Conservation (phyloP, 768 basidiomycete genomes). For the Mycena kentingensis region DNA sequence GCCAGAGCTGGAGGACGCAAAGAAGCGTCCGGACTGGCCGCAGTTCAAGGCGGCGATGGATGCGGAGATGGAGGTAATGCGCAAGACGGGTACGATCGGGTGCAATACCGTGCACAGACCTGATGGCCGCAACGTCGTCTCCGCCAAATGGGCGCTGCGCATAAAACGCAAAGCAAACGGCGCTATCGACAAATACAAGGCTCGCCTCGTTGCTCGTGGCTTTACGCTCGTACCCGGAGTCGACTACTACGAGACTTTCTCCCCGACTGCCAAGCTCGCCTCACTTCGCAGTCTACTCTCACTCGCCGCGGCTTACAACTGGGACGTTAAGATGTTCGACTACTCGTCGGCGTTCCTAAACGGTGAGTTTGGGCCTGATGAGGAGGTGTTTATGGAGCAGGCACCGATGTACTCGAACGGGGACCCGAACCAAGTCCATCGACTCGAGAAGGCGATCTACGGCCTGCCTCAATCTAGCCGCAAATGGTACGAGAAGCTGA, state of each 20-base stretch:
- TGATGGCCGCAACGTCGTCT: constrained; percentile 20
- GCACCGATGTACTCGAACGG: constrained; percentile 16
- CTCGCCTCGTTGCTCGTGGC: neutral
- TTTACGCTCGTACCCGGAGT: neutral
- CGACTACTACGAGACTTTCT: constrained; percentile 17
- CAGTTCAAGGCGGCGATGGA: neutral
- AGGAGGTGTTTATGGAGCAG: constrained; percentile 25
- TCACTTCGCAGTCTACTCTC: constrained; percentile 19
- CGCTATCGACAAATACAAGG: constrained; percentile 33
- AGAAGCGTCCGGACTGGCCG: neutral
- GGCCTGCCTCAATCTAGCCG: constrained; percentile 36
- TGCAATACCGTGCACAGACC: constrained; percentile 24
- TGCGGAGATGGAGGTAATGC: constrained; percentile 1
- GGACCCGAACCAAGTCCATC: neutral
- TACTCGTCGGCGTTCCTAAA: constrained; percentile 14
- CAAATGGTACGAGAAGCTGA: constrained; percentile 30
- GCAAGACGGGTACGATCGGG: neutral
- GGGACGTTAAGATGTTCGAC: constrained; percentile 18
- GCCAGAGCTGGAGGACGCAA: neutral
- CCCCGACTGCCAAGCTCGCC: constrained; percentile 17
- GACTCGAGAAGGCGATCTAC: constrained; percentile 30
- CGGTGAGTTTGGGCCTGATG: constrained; percentile 4
- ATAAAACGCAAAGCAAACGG: constrained; percentile 37
- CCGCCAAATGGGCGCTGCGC: constrained; percentile 28
- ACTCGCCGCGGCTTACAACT: constrained; percentile 10